These are phyloP conservation scores for Phaeodactylum tricornutum DNA, from an alignment of 108 stramenopile species.

Conservation along the genomic window DNA sequence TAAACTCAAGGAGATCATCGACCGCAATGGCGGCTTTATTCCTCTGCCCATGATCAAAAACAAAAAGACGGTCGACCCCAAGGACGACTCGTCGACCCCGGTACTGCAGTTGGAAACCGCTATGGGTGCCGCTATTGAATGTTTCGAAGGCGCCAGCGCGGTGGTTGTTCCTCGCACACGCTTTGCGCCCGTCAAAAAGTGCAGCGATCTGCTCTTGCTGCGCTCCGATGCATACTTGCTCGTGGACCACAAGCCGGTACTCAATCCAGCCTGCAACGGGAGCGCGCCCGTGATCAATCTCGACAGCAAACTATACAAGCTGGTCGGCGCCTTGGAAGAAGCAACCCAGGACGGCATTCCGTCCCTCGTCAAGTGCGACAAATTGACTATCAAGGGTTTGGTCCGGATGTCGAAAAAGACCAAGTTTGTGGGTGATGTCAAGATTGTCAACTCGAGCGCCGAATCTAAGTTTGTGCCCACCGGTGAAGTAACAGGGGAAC, in stretches of 20 bases:
- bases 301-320: slow-evolving; percentile 94
- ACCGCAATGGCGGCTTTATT: slow-evolving; percentile 88
- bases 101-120: slow-evolving; percentile 98
- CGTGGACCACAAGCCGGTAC: slow-evolving; percentile 75
- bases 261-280: slow-evolving; percentile 80
- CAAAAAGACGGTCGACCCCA: slow-evolving; percentile 96
- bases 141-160: slow-evolving; percentile 88
- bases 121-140: slow-evolving; percentile 99
- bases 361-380: slow-evolving; percentile 85
- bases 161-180: slow-evolving; percentile 94
- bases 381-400: slow-evolving; percentile 81
- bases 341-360: slow-evolving; percentile 80
- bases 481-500: slow-evolving; percentile 68
- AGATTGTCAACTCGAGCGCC: slow-evolving; percentile 78
- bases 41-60: slow-evolving; percentile 98
- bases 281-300: slow-evolving; percentile 80
- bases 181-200: slow-evolving; percentile 99
- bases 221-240: slow-evolving; percentile 95
- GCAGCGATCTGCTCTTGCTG: slow-evolving; percentile 92
- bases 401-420: slow-evolving; percentile 81
- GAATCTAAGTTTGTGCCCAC: slow-evolving; percentile 87
- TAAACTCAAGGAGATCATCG: slow-evolving; percentile 91
- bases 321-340: slow-evolving; percentile 90
- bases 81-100: slow-evolving; percentile 87
- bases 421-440: slow-evolving; percentile 82